Evolutionary conservation across 1,139 yeast genomes (phyloP).

Genomic region (Taphrina populina): DNA sequence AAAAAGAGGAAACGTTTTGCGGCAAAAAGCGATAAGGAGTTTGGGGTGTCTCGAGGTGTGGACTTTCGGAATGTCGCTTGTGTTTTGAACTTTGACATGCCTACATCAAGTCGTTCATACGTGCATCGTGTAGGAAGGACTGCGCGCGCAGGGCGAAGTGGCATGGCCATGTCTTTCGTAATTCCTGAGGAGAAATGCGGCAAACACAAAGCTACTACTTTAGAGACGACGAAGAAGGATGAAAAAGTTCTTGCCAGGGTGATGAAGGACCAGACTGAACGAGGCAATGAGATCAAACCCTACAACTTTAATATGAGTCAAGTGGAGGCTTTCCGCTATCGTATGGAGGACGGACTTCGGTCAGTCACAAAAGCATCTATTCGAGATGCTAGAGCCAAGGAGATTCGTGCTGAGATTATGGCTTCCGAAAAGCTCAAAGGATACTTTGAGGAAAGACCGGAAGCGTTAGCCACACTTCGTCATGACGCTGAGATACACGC

Average conservation of each 20-base stretch:
- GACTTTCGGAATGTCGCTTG: slow-evolving; percentile 96
- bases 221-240: slow-evolving; percentile 71
- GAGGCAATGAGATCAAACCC: slow-evolving; percentile 51
- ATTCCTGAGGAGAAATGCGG: slow-evolving; percentile 82
- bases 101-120: slow-evolving; percentile 83
- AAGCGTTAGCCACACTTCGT: slow-evolving; percentile 80
- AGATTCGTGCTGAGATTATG: slow-evolving; percentile 80
- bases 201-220: slow-evolving; percentile 77
- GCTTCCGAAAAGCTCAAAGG: slow-evolving; percentile 87
- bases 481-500: slow-evolving; percentile 90
- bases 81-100: slow-evolving; percentile 91
- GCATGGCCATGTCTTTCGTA: slow-evolving; percentile 91
- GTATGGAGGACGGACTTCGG: slow-evolving; percentile 96
- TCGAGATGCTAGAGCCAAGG: slow-evolving; percentile 91
- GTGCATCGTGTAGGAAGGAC: slow-evolving; percentile 96
- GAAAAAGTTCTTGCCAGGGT: slow-evolving; percentile 80
- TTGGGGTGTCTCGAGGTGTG: slow-evolving; percentile 95
- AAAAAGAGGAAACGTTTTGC: slow-evolving; percentile 46
- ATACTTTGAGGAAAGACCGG: slow-evolving; percentile 98
- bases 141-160: slow-evolving; percentile 94
- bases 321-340: slow-evolving; percentile 91
- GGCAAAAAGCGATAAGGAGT: slow-evolving; percentile 59
- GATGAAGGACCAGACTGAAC: slow-evolving; percentile 68
- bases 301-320: slow-evolving; percentile 90
- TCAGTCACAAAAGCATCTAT: slow-evolving; percentile 87